Percentiles rank a stretch among this genome's conserved stretches.
phyloP scores from a whole-genome alignment of 352 stramenopile genomes.

The Phytophthora pisi region DNA sequence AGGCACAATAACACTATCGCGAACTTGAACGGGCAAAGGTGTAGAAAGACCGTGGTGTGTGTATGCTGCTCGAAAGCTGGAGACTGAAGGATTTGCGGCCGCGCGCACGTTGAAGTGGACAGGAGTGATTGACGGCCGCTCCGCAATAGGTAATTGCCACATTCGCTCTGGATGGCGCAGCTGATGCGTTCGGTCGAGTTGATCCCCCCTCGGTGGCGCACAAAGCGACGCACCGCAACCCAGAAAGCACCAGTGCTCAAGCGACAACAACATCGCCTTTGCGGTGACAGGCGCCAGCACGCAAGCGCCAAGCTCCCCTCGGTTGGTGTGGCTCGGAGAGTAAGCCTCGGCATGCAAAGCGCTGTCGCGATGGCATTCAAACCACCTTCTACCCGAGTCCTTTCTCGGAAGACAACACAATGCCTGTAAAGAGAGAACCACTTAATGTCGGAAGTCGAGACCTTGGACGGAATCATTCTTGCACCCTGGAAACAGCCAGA shows the following conservation, averaged over 20 bases:
- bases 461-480: background rate
- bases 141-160: background rate
- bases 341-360: background rate
- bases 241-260: constrained; percentile 3
- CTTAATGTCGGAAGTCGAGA: background rate
- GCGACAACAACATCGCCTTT: background rate
- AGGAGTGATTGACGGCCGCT: background rate
- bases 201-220: background rate
- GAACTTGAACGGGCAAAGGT: too few relatives aligned
- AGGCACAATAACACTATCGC: too few relatives aligned
- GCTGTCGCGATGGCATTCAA: constrained; percentile 1
- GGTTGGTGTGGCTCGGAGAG: background rate
- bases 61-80: background rate
- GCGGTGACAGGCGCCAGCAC: constrained; percentile 6
- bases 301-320: background rate
- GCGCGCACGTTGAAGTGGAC: background rate
- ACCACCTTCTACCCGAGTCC: background rate
- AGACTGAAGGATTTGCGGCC: background rate
- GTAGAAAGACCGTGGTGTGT: too few relatives aligned
- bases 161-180: background rate
- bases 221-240: background rate
- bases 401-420: background rate
- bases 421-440: background rate
- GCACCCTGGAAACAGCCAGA: background rate
- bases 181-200: constrained; percentile 12